Evolutionary conservation across 2,329 filamentous ascomycete species (phyloP), one percentile per base, ranked within the genome.

Genomic region (Paramyrothecium roridum): DNA sequence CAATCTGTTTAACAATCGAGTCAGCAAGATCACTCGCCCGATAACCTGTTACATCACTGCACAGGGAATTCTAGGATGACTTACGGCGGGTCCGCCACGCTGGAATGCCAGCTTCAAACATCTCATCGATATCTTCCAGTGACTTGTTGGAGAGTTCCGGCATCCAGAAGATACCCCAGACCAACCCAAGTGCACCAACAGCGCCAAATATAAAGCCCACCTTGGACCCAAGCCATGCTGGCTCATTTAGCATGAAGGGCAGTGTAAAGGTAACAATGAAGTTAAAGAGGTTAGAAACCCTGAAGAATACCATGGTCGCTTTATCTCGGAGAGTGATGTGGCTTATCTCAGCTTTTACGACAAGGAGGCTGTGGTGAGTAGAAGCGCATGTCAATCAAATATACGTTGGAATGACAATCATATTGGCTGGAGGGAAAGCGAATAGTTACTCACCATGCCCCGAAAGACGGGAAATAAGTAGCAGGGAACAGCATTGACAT

Each of bases 401-500:
- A n/a, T n/a, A n/a, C n/a, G n/a, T n/a, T n/a, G n/a, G n/a, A n/a
- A n/a, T n/a, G n/a, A n/a, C n/a, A n/a, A n/a, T n/a, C n/a, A n/a
- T n/a, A n/a, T 30, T 30, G 26, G 10, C 26, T 30, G 26, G 26
- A 30, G 10, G 4, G 26, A 30, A 20, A 45, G 4, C 4, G 40
- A 4, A 45, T 45, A 45, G 4, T 45, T 20, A 45, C 40, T 17
- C 16, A 45, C 26, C 26, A 30, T 30, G 40, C 16, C 7, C 40
- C 40, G 12, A 45, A 61, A 0, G 56, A 56, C 20, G 62, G 45
- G 0, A 48, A 33, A n/a, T 61, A 62, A 0, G 61, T 57, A 1
- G 40, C 46, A 1, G 59, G 57, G n/a, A 63, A 68, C 2, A 67
- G 13, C 0, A 64, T 62, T 11, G 64, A 60, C 61, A 68, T 63